A percentile compares a stretch with the other conserved stretches of the same genome.
Evolutionary conservation across 225 moss, liverwort and hornwort genomes (phyloP).

Genomic region (Lunularia cruciata): DNA sequence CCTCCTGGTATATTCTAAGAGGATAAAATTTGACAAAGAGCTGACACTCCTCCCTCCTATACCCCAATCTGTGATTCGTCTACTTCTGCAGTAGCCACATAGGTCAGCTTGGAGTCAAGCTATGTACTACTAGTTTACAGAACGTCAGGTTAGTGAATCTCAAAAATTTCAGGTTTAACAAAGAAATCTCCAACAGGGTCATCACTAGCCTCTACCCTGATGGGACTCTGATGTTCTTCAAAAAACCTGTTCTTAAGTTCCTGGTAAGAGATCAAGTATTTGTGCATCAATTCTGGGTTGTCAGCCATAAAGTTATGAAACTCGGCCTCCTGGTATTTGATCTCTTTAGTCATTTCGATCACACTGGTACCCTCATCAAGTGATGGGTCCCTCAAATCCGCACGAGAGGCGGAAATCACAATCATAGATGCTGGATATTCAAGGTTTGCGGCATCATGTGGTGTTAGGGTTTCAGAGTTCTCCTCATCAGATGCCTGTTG

Average conservation of each 20-base stretch:
- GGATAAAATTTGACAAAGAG: too few relatives aligned
- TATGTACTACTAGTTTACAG: slow-evolving; percentile 4
- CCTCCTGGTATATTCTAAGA: too few relatives aligned
- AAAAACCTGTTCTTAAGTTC: slow-evolving; percentile 23
- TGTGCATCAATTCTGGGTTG: slow-evolving; percentile 16
- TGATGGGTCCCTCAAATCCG: not conserved
- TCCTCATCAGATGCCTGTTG: not conserved
- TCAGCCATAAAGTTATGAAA: slow-evolving; percentile 18
- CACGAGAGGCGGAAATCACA: not conserved
- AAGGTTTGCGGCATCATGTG: slow-evolving; percentile 11
- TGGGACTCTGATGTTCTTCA: slow-evolving; percentile 6
- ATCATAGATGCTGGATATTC: slow-evolving; percentile 14
- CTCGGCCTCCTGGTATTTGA: slow-evolving; percentile 21
- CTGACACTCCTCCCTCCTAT: too few relatives aligned
- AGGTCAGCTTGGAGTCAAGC: not conserved
- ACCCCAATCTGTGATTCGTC: too few relatives aligned
- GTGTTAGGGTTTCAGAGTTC: not conserved
- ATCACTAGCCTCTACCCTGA: not conserved
- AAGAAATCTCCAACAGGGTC: too few relatives aligned
- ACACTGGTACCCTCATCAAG: not conserved
- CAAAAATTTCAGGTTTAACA: not conserved
- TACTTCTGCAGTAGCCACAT: not conserved
- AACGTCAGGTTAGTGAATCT: not conserved
- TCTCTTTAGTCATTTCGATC: slow-evolving; percentile 18
- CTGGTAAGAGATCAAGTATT: slow-evolving; percentile 14